Percentiles rank a stretch among this genome's conserved stretches.
Conservation (phyloP, 116 monocot species). For the Papilionanthe hybrid region DNA sequence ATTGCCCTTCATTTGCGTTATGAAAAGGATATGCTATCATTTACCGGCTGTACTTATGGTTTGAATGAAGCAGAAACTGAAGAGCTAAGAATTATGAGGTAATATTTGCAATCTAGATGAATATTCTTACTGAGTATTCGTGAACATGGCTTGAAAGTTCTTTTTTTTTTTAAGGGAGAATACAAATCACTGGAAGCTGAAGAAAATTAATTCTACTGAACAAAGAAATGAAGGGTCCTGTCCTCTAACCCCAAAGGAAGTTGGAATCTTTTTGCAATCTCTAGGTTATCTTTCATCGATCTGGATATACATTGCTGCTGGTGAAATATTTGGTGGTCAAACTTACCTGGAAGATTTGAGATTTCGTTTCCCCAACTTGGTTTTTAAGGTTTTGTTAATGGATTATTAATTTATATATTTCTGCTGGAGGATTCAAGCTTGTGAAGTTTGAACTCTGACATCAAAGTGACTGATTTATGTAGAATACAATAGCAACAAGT, state of each 20-base stretch:
- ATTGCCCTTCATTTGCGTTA: slow-evolving; percentile 89
- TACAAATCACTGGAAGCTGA: slow-evolving; percentile 89
- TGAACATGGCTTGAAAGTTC: not conserved
- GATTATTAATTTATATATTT: slow-evolving; percentile 9
- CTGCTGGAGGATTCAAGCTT: not conserved
- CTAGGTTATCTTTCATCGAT: slow-evolving; percentile 71
- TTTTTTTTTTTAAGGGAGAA: slow-evolving; percentile 43
- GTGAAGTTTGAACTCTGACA: not conserved
- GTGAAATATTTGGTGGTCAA: slow-evolving; percentile 81
- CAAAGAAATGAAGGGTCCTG: slow-evolving; percentile 76
- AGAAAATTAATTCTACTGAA: slow-evolving; percentile 80
- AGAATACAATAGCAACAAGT: slow-evolving; percentile 70
- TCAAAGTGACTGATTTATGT: slow-evolving; percentile 13
- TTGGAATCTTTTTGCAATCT: slow-evolving; percentile 74
- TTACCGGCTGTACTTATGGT: slow-evolving; percentile 89
- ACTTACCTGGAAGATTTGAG: slow-evolving; percentile 57
- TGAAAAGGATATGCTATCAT: slow-evolving; percentile 96
- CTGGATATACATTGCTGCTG: slow-evolving; percentile 87
- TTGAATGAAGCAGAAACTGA: slow-evolving; percentile 67
- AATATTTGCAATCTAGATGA: not conserved
- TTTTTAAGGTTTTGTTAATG: slow-evolving; percentile 63
- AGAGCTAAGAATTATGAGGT: slow-evolving; percentile 78
- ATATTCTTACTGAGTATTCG: not conserved
- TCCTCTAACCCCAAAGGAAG: slow-evolving; percentile 88
- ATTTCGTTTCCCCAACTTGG: slow-evolving; percentile 70